Base-by-base conservation (phyloP, 2,329 filamentous ascomycete species). In the Trichophyton equinum region DNA sequence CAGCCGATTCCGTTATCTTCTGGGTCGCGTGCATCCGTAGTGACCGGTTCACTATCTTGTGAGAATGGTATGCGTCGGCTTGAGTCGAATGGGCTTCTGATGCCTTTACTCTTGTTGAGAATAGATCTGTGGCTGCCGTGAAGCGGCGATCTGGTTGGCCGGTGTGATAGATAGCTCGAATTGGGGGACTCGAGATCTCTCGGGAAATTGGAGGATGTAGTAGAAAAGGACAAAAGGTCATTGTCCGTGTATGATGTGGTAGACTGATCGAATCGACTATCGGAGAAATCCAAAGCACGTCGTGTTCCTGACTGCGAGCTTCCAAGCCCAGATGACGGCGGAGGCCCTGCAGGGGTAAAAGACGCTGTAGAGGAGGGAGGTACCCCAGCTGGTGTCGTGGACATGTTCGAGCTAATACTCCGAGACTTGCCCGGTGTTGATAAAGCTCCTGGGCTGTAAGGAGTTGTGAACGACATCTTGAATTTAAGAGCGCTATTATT, bases 301-400 rank as follows among this genome's bases (percentile, higher is more conserved):
- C 55, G 71, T 66, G 44, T 68, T 27, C 72, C 73, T 61, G 78
- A 70, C 63, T 77, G 76, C 15, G 82, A 81, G 69, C 76, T 80
- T 58, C 78, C 78, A 65, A 82, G 79, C 15, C 15, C 18, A 4
- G 56, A 57, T 3, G 78, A 77, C 30, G 80, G 79, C 55, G 62
- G 60, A 36, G 81, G 81, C 49, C 79, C 81, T 61, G 77, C 75
- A 36, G 82, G 82, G 22, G 81, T 83, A 60, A 82, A 82, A n/a
- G 81, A 83, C 63, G 71, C 70, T 27, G 74, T 72, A 62, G 74
- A 76, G 36, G 46, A 51, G 1, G 81, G 81, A 1, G 82, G 81
- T 62, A 75, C 77, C 46, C 81, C 82, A 55, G 79, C 80, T 59
- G 82, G 82, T 15, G 82, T 84, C 20, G 81, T 83, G 4, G 82